Evolutionary conservation across 805 yeast species (phyloP).

Genomic region (Jamesozyma jinghongensis): DNA sequence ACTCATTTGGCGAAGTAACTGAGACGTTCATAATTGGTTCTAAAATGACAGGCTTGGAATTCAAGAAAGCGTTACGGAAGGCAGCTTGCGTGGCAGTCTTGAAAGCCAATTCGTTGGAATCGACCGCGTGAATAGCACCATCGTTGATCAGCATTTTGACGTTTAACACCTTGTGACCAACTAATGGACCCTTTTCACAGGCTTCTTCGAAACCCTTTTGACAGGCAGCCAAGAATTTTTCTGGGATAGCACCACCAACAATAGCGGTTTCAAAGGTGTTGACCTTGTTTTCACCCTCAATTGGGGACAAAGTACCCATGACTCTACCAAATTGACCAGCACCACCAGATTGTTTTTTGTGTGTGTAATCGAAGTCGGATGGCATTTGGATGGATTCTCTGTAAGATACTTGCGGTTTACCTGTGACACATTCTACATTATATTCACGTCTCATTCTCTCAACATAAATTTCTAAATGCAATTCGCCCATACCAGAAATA

Average conservation of each 20-base stretch:
- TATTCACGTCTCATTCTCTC: constrained; percentile 98
- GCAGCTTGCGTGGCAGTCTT: constrained; percentile 88
- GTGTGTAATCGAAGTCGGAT: constrained; percentile 82
- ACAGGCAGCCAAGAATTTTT: constrained; percentile 89
- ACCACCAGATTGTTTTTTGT: constrained; percentile 98
- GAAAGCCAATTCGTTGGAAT: constrained; percentile 92
- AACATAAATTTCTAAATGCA: constrained; percentile 93
- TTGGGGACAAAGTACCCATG: constrained; percentile 67
- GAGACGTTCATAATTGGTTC: constrained; percentile 96
- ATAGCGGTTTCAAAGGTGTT: constrained; percentile 78
- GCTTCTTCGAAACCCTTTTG: constrained; percentile 92
- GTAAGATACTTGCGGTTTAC: constrained; percentile 96
- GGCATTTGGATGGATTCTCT: constrained; percentile 79
- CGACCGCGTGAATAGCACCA: constrained; percentile 96
- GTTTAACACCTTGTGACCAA: constrained; percentile 90
- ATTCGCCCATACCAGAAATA: constrained; percentile 94
- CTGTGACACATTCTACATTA: constrained; percentile 89
- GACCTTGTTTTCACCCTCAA: constrained; percentile 37
- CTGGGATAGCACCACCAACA: constrained; percentile 96
- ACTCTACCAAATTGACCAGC: constrained; percentile 99
- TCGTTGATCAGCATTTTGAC: constrained; percentile 89
- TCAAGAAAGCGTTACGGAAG: constrained; percentile 80
- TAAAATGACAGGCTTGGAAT: constrained; percentile 75
- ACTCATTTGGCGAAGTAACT: constrained; percentile 90
- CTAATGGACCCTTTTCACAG: constrained; percentile 90